These are phyloP conservation scores for Rugonectria rugulosa DNA, from an alignment of 2,329 filamentous ascomycete genomes.

Conservation along the genomic window DNA sequence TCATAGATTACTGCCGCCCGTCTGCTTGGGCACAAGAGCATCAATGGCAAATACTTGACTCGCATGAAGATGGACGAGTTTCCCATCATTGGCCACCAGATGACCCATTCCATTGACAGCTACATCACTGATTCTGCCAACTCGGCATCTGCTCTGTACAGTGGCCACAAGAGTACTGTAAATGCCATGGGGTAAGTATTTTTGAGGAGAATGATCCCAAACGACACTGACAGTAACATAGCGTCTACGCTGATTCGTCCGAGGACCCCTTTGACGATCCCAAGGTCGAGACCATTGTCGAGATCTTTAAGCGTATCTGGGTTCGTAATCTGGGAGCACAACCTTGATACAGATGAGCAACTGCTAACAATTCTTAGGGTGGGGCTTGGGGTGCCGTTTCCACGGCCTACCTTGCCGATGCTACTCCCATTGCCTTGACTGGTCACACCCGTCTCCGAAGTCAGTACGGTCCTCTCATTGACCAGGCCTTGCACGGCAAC, in stretches of 20 bases:
- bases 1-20: slow-evolving; percentile 74
- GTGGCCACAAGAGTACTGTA: slow-evolving; percentile 83
- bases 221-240: slow-evolving; percentile 29
- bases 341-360: background rate
- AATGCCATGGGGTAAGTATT: slow-evolving; percentile 73
- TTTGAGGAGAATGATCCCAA: too few relatives aligned
- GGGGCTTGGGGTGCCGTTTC: slow-evolving; percentile 73
- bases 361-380: slow-evolving; percentile 43
- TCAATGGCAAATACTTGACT: slow-evolving; percentile 85
- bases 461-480: slow-evolving; percentile 75
- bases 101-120: slow-evolving; percentile 85
- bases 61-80: slow-evolving; percentile 82
- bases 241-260: slow-evolving; percentile 80
- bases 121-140: slow-evolving; percentile 91
- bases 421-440: slow-evolving; percentile 78
- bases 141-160: slow-evolving; percentile 82
- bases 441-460: slow-evolving; percentile 76
- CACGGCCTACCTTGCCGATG: slow-evolving; percentile 83
- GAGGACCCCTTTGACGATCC: slow-evolving; percentile 79
- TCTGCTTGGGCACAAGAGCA: slow-evolving; percentile 79
- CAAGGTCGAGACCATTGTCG: slow-evolving; percentile 84
- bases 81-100: slow-evolving; percentile 85
- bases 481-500: slow-evolving; percentile 78
- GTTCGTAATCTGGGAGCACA: slow-evolving; percentile 49
- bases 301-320: slow-evolving; percentile 76